These are phyloP conservation scores for Boehmeria nivea DNA, from an alignment of 306 rosid genomes.

Conservation along the genomic window DNA sequence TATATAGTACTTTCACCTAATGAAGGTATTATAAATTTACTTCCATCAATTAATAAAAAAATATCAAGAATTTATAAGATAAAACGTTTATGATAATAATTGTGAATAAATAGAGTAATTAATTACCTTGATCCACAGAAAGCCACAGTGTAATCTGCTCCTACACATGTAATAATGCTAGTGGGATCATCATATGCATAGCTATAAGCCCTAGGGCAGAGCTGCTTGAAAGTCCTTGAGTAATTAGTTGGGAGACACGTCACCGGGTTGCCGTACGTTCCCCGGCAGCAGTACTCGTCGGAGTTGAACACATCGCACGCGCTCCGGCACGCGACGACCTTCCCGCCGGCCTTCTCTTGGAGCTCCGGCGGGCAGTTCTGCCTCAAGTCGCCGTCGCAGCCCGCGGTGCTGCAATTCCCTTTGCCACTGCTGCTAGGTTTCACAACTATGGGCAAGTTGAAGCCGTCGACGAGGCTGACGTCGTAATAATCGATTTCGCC, in stretches of 20 bases:
- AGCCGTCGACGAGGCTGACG: constrained; percentile 63
- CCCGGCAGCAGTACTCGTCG: constrained; percentile 58
- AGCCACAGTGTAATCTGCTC: constrained; percentile 37
- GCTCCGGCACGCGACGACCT: constrained; percentile 46
- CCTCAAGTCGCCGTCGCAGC: constrained; percentile 57
- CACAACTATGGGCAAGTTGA: constrained; percentile 52
- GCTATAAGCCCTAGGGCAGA: constrained; percentile 52
- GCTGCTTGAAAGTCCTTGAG: constrained; percentile 46
- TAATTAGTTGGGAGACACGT: constrained; percentile 49
- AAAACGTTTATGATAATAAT: too few relatives aligned
- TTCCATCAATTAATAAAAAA: too few relatives aligned
- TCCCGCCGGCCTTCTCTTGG: constrained; percentile 24
- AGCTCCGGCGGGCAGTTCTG: constrained; percentile 46
- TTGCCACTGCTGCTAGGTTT: constrained; percentile 40
- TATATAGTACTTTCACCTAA: too few relatives aligned
- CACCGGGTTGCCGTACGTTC: constrained; percentile 33
- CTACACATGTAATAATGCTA: constrained; percentile 43
- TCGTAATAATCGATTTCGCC: constrained; percentile 47
- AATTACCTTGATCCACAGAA: constrained; percentile 58
- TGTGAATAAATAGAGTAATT: neutral
- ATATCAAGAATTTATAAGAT: too few relatives aligned
- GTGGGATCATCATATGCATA: constrained; percentile 50
- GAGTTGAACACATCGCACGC: constrained; percentile 46
- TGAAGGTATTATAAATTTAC: too few relatives aligned
- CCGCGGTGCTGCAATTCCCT: constrained; percentile 50